Evolutionary conservation across 768 basidiomycete species (phyloP), one percentile per base, ranked within the genome.

Genomic region (Sarcodon aspratus): DNA sequence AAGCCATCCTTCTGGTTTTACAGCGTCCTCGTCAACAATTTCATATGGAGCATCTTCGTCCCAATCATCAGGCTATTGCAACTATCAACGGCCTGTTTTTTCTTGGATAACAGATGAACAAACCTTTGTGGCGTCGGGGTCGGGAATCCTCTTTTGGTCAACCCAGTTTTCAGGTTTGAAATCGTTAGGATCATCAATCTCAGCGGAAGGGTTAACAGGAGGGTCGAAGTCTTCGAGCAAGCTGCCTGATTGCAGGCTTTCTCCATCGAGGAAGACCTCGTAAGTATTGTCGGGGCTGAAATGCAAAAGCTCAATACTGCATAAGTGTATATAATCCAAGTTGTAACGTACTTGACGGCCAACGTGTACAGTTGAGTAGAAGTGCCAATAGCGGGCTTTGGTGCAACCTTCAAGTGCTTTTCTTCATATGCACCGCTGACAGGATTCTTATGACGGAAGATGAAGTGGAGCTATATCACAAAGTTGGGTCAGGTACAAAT

Each of bases 391-490:
- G 53, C 33, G 31, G 95, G 95, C 50, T 74, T 75, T 51, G 92
- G 94, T 53, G 93, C 74, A 51, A 74, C 62, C 47, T 72, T 78
- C 52, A 98, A 82, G 68, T 99, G 96, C 69, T 99, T 98, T 79
- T 99, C 96, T 69, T 98, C 96, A 55, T 77, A 79, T 60, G 92
- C 91, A 57, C 90, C 90, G 42, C 86, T 90, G 59, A 85, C 76
- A 34, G 96, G 95, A 73, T 80, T 94, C 72, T 85, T 82, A 76
- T 97, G 87, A 59, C 93, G 89, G 90, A 99, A 95, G 70, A 99
- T 99, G 69, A 99, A 97, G 76, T 99, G 96, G 46, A 97, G 73
- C 88, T 94, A 61, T 9, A 36, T 32, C 27, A 36, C 1, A 33
- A 18, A 42, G 17, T 21, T 31, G 36, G 7, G 9, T n/a, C 46